These are phyloP conservation scores for Gracilariopsis chorda DNA, from an alignment of 23 red algal species.

Conservation along the genomic window DNA sequence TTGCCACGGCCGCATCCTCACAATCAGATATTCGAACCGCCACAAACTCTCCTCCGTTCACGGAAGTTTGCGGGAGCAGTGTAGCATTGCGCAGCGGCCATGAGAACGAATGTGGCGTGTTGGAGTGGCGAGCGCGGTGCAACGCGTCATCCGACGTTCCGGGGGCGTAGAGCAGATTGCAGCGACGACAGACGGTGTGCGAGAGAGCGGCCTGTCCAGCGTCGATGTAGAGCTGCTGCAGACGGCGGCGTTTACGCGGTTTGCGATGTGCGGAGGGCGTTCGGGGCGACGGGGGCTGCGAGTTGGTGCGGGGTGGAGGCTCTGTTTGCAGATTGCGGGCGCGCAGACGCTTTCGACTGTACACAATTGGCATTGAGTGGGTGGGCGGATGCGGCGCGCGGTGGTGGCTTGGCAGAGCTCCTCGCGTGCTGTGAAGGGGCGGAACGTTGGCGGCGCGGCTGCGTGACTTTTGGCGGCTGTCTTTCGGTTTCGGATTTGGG, in stretches of 20 bases:
- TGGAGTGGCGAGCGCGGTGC: constrained; percentile 5
- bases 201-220: constrained; percentile 24
- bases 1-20: background rate
- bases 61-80: background rate
- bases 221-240: constrained; percentile 43
- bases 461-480: background rate
- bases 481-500: background rate
- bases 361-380: constrained; percentile 37
- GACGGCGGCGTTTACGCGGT: constrained; percentile 29
- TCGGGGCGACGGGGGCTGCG: background rate
- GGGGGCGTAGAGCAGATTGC: constrained; percentile 27
- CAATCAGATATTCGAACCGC: background rate
- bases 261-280: background rate
- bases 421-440: background rate
- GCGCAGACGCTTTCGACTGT: constrained; percentile 44
- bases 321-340: background rate
- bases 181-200: background rate
- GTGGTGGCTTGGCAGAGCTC: background rate
- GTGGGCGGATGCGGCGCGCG: background rate
- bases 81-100: constrained; percentile 1
- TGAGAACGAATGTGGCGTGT: background rate
- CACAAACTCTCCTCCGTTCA: background rate
- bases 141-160: constrained; percentile 26
- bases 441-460: background rate
- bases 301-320: background rate